Conservation (phyloP, 2,329 filamentous ascomycete species). For the Aureobasidium leucospermi region DNA sequence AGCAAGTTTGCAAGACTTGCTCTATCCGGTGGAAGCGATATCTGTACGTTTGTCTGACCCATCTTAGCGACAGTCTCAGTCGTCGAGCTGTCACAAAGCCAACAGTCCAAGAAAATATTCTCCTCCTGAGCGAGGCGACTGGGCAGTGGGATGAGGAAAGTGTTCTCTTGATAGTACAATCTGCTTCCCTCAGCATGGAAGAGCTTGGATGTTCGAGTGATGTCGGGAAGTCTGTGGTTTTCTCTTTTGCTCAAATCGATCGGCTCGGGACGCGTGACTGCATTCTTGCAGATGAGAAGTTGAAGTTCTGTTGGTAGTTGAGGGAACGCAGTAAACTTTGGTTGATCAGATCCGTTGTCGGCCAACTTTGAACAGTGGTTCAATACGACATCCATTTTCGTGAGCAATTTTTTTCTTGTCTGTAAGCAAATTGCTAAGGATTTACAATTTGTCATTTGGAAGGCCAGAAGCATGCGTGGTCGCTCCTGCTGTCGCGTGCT, state of each 20-base stretch:
- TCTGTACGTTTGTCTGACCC: neutral
- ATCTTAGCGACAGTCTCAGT: neutral
- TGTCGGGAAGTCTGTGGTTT: neutral
- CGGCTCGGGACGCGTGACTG: neutral
- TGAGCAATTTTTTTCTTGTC: too few relatives aligned
- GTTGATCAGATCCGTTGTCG: too few relatives aligned
- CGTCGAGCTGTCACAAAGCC: neutral
- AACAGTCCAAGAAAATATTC: neutral
- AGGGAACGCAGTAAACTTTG: neutral
- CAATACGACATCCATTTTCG: too few relatives aligned
- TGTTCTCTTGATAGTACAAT: neutral
- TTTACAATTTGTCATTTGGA: too few relatives aligned
- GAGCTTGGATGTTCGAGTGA: neutral
- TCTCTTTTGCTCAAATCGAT: neutral
- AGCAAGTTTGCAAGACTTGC: neutral
- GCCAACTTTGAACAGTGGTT: too few relatives aligned
- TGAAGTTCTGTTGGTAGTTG: neutral
- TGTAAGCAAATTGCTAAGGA: too few relatives aligned
- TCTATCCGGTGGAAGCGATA: neutral
- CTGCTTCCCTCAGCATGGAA: neutral
- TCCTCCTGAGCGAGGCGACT: neutral
- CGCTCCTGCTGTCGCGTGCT: too few relatives aligned
- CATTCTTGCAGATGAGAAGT: neutral
- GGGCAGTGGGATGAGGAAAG: neutral
- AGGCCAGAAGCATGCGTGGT: too few relatives aligned